Evolutionary conservation across 176 grass and related monocot genomes (phyloP).

Genomic region (Aegilops speltoides): DNA sequence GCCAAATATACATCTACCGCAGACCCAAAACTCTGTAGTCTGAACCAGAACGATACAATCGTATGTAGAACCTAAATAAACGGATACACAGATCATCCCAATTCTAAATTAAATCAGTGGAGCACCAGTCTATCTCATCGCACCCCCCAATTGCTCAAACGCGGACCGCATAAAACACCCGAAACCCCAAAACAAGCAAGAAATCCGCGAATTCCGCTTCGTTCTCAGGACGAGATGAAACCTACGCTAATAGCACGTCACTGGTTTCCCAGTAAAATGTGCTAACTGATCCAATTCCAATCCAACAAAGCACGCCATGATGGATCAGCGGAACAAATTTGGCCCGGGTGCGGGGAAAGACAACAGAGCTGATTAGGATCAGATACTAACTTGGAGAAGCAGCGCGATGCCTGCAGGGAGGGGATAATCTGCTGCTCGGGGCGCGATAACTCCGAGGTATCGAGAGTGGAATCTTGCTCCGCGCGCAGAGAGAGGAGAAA

Average conservation of each 20-base stretch:
- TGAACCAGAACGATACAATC: background rate
- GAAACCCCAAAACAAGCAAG: background rate
- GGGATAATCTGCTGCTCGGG: background rate
- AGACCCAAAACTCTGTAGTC: background rate
- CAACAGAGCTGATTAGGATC: background rate
- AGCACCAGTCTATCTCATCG: background rate
- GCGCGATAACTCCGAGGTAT: background rate
- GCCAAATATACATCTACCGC: background rate
- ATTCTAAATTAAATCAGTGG: background rate
- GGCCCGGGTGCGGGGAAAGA: background rate
- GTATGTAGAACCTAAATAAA: background rate
- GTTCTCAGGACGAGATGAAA: background rate
- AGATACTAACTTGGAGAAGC: background rate
- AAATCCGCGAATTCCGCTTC: background rate
- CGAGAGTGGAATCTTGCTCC: constrained; percentile 6
- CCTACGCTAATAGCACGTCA: background rate
- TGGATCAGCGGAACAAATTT: background rate
- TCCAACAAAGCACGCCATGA: background rate
- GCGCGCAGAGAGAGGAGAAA: background rate
- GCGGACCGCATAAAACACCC: background rate
- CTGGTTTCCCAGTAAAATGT: background rate
- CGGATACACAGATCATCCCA: background rate
- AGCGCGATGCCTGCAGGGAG: background rate
- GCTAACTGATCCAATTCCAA: background rate
- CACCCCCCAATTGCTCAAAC: background rate